Evolutionary conservation across 202 grass and related monocot species (phyloP).

Genomic region (Miscanthus sacchariflorus): DNA sequence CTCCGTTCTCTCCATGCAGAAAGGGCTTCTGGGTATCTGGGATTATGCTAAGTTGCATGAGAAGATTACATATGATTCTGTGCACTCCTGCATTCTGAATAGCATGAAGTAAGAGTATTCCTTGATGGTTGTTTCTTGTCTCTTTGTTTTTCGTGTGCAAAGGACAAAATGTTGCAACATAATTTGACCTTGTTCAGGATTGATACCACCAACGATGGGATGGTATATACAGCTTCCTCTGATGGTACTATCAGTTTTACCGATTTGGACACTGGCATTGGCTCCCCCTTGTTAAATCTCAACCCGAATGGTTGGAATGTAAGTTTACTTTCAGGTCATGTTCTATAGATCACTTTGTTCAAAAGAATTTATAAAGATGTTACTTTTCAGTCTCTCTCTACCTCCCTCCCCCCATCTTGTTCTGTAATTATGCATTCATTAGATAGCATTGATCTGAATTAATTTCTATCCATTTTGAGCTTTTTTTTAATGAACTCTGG

Average conservation of each 20-base stretch:
- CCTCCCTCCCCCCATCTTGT: not conserved
- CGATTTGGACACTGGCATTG: slow-evolving; percentile 81
- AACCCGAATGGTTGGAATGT: slow-evolving; percentile 98
- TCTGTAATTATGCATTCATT: slow-evolving; percentile 13
- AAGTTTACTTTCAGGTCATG: slow-evolving; percentile 41
- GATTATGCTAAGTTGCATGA: slow-evolving; percentile 90
- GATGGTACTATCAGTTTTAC: slow-evolving; percentile 88
- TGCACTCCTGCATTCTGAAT: slow-evolving; percentile 91
- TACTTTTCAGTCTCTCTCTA: slow-evolving; percentile 1
- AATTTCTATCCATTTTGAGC: slow-evolving; percentile 22
- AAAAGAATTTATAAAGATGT: not conserved
- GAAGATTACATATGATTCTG: slow-evolving; percentile 81
- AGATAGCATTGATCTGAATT: slow-evolving; percentile 12
- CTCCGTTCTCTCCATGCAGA: slow-evolving; percentile 52
- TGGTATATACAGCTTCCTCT: slow-evolving; percentile 88
- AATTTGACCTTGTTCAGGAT: slow-evolving; percentile 58
- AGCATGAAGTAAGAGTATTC: slow-evolving; percentile 81
- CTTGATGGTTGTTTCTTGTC: not conserved
- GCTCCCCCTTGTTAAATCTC: slow-evolving; percentile 77
- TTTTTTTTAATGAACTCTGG: not conserved
- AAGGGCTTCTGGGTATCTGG: slow-evolving; percentile 93
- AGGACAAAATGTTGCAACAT: slow-evolving; percentile 18
- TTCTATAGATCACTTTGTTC: not conserved
- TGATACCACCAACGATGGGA: slow-evolving; percentile 65
- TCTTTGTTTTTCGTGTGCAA: not conserved